A percentile compares a stretch with the other conserved stretches of the same genome.
These are phyloP conservation scores for Camelina neglecta DNA, from an alignment of 345 rosid genomes.

Conservation along the genomic window DNA sequence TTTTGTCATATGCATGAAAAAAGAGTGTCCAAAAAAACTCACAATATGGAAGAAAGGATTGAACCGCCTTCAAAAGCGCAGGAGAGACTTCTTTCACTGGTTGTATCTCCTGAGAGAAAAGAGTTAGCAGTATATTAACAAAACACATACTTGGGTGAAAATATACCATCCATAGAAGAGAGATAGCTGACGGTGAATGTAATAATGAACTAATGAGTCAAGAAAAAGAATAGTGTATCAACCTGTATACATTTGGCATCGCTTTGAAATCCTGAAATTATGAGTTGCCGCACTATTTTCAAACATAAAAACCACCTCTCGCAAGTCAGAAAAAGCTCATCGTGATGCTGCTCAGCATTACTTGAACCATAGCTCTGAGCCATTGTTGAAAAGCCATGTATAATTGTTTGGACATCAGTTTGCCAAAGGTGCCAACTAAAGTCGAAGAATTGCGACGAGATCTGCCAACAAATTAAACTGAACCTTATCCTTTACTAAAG, in stretches of 20 bases:
- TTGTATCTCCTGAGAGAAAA: conserved; percentile 66
- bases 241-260: conserved; percentile 90
- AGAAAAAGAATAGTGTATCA: conserved; percentile 19
- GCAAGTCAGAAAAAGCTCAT: conserved; percentile 79
- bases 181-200: conserved; percentile 18
- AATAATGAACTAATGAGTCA: neutral
- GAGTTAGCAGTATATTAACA: conserved; percentile 24
- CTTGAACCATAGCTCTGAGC: conserved; percentile 59
- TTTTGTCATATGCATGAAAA: conserved; percentile 21
- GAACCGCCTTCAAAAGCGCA: conserved; percentile 72
- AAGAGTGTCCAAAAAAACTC: conserved; percentile 45
- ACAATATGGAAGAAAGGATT: conserved; percentile 90
- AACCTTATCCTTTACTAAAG: conserved; percentile 42
- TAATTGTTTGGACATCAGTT: conserved; percentile 85
- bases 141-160: neutral
- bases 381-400: conserved; percentile 73
- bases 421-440: conserved; percentile 97
- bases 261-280: conserved; percentile 87
- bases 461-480: conserved; percentile 60
- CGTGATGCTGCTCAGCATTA: conserved; percentile 63
- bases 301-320: conserved; percentile 96
- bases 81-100: conserved; percentile 95
- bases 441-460: conserved; percentile 83
- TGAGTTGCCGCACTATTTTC: conserved; percentile 82
- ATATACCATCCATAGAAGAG: conserved; percentile 27